Conservation (phyloP, 2,329 filamentous ascomycete species). For the Colletotrichum zoysiae region DNA sequence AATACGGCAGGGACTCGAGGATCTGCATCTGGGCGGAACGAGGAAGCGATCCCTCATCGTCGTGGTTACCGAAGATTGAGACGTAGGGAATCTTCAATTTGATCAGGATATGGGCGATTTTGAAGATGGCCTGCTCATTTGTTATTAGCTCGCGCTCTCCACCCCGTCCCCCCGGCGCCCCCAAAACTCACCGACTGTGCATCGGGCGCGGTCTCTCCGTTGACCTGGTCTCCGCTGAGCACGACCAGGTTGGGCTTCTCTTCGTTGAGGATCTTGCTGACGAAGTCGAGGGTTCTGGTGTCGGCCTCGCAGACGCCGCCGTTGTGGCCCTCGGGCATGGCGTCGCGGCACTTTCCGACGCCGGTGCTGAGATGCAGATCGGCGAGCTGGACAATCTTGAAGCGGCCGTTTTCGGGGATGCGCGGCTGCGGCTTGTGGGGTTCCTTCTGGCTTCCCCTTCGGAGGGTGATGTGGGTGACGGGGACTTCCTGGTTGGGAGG, state of each 20-base stretch:
- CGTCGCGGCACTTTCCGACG: constrained; percentile 85
- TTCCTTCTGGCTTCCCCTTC: constrained; percentile 76
- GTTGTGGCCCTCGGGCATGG: constrained; percentile 79
- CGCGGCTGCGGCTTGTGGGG: constrained; percentile 78
- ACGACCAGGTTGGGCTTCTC: constrained; percentile 95
- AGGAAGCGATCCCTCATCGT: constrained; percentile 87
- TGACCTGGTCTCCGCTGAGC: constrained; percentile 93
- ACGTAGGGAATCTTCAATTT: constrained; percentile 92
- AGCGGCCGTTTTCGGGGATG: constrained; percentile 89
- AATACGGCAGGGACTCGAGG: constrained; percentile 88
- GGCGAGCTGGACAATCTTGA: constrained; percentile 97
- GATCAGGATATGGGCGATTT: constrained; percentile 86
- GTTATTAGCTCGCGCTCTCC: constrained; percentile 34
- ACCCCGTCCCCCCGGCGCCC: not conserved
- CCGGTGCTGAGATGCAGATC: constrained; percentile 95
- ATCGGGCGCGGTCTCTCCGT: constrained; percentile 92
- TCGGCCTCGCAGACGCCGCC: constrained; percentile 91
- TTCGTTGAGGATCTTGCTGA: constrained; percentile 85
- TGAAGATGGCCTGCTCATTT: constrained; percentile 81
- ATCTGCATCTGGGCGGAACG: constrained; percentile 86
- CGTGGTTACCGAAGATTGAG: constrained; percentile 96
- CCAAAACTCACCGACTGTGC: constrained; percentile 77
- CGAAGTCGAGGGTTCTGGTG: constrained; percentile 89
- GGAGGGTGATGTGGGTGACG: constrained; percentile 81
- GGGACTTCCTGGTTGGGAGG: constrained; percentile 72